Evolutionary conservation across 2,329 filamentous ascomycete species (phyloP).

Genomic region (Cladosporium sp.): DNA sequence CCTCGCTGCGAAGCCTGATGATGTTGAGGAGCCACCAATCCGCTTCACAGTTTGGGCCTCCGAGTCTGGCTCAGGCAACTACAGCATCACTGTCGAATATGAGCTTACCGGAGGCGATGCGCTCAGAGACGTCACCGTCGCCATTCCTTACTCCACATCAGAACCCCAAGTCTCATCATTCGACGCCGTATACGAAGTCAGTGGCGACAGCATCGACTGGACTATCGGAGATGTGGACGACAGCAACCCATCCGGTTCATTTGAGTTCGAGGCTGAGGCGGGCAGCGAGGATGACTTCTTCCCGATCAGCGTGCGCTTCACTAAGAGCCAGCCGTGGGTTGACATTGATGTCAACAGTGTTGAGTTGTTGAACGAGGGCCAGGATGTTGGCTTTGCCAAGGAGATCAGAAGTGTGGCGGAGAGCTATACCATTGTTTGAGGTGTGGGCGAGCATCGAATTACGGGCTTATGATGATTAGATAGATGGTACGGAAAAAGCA

Average conservation of each 20-base stretch:
- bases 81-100: constrained; percentile 92
- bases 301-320: constrained; percentile 91
- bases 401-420: constrained; percentile 77
- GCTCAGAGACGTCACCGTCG: constrained; percentile 81
- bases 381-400: constrained; percentile 80
- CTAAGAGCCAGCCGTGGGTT: constrained; percentile 81
- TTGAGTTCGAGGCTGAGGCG: constrained; percentile 92
- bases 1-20: constrained; percentile 77
- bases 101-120: constrained; percentile 80
- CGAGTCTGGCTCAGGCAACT: constrained; percentile 76
- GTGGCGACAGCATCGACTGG: constrained; percentile 92
- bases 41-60: constrained; percentile 98
- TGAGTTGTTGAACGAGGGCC: constrained; percentile 70
- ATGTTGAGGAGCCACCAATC: constrained; percentile 80
- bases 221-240: constrained; percentile 83
- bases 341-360: constrained; percentile 89
- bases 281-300: constrained; percentile 94
- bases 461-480: constrained; percentile 2
- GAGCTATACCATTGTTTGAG: constrained; percentile 73
- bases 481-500: background rate
- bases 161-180: constrained; percentile 91
- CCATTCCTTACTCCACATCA: constrained; percentile 80
- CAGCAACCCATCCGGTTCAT: constrained; percentile 79
- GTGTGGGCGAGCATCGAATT: background rate
- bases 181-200: constrained; percentile 91